Base-by-base conservation (phyloP, 768 basidiomycete species). In the Calvatia gigantea region DNA sequence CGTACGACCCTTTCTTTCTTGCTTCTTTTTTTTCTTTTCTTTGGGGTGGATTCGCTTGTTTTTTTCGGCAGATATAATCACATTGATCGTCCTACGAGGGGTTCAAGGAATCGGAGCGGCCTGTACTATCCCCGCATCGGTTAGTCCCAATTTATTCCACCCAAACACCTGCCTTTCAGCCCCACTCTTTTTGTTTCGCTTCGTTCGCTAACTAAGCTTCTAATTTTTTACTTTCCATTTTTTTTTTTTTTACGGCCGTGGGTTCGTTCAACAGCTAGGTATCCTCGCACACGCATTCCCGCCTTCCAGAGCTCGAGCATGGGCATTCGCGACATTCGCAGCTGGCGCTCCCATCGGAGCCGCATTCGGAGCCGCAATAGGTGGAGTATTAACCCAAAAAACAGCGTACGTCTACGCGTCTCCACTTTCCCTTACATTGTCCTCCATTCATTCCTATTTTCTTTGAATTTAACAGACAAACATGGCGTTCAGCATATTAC, bases 271-370 rank as follows among this genome's bases (percentile, higher is more conserved):
- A n/a, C n/a, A 90, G 83, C 66, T 94, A 2, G 93, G 94, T 1
- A 94, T 91, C 55, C 77, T 95, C 31, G 93, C 93, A 0, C 79
- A 87, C 43, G 73, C 84, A 0, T 95, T 95, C 66, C 86, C 87
- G 2, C 85, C 86, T 0, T 72, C 71, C 1, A 72, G 73, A 11
- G 77, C 84, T 0, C 81, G 94, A 12, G 83, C 88, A 2, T 68
- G 83, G 0, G 93, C 91, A 0, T 95, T 95, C 59, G 82, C 94
- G 0, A 84, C 86, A 0, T 95, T 94, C 61, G 78, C 87, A 0
- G 90, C 91, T 0, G 94, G 94, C 23, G 90, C 89, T 0, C 92
- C 94, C 0, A 64, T 94, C 6, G 94, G 94, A 0, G 87, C 78
- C 0, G 87, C 82, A 0, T 69, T 93, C 15, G 92, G 93, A 1